A percentile compares a stretch with the other conserved stretches of the same genome.
These are phyloP conservation scores for Gentiana macrophylla DNA, from an alignment of 257 asterid species.

Conservation along the genomic window DNA sequence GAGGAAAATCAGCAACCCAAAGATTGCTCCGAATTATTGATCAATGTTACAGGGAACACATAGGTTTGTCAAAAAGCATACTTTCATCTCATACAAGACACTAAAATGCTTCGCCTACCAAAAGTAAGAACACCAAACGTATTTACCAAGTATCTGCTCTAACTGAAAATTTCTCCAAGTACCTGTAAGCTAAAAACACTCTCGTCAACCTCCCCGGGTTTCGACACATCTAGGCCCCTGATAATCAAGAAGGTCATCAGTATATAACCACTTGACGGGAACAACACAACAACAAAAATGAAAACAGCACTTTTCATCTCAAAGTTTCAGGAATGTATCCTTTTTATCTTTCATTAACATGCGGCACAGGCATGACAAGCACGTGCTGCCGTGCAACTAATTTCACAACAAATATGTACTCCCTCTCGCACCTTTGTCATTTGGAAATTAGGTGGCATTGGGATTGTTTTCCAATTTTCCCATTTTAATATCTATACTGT, in stretches of 20 bases:
- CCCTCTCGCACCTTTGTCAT: no score
- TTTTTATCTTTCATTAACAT: neutral
- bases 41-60: neutral
- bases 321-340: neutral
- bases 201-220: slow-evolving; percentile 74
- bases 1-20: neutral
- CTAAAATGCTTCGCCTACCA: no score
- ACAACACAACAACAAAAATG: neutral
- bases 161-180: slow-evolving; percentile 3
- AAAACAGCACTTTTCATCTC: neutral
- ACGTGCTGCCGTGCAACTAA: no score
- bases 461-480: no score
- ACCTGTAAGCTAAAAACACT: slow-evolving; percentile 75
- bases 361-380: neutral
- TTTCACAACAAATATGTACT: no score
- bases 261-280: slow-evolving; percentile 10
- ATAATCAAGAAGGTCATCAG: slow-evolving; percentile 16
- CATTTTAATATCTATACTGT: no score
- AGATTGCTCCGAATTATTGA: neutral
- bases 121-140: neutral
- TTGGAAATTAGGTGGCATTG: no score
- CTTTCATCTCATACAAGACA: no score
- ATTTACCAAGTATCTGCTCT: neutral
- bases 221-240: slow-evolving; percentile 79
- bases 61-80: no score